A percentile compares a stretch with the other conserved stretches of the same genome.
These are phyloP conservation scores for Pseudogymnoascus sp. DNA, from an alignment of 2,329 filamentous ascomycete species.

Conservation along the genomic window DNA sequence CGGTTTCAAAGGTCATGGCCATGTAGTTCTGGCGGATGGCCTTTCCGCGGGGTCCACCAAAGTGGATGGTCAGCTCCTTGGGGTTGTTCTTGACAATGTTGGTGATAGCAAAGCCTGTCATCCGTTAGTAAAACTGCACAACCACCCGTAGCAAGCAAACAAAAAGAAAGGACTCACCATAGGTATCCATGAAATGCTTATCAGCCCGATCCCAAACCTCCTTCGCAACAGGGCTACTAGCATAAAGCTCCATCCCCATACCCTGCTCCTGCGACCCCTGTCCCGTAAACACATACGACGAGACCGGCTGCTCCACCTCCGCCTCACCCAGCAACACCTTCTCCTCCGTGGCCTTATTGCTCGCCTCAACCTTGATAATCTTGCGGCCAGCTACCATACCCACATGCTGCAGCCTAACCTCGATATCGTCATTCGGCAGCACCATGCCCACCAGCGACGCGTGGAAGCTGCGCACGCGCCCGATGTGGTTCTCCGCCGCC, in stretches of 20 bases:
- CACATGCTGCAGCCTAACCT: conserved; percentile 91
- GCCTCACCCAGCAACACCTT: conserved; percentile 93
- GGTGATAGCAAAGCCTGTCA: conserved; percentile 80
- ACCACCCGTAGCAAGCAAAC: too few relatives aligned
- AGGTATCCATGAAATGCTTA: conserved; percentile 97
- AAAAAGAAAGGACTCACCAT: conserved; percentile 53
- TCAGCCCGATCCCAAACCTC: conserved; percentile 98
- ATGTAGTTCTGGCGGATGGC: conserved; percentile 98
- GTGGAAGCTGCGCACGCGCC: conserved; percentile 94
- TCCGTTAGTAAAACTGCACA: conserved; percentile 18
- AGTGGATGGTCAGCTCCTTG: conserved; percentile 96
- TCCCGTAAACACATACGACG: conserved; percentile 94
- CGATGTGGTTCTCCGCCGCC: conserved; percentile 98
- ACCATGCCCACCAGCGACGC: conserved; percentile 98
- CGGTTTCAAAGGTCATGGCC: conserved; percentile 99
- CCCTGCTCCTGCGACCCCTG: conserved; percentile 98
- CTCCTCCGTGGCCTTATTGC: conserved; percentile 91
- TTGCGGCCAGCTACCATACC: conserved; percentile 98
- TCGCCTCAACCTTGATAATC: conserved; percentile 97
- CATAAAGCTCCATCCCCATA: conserved; percentile 99
- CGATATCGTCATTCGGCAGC: conserved; percentile 86
- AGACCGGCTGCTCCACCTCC: conserved; percentile 94
- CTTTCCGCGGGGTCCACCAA: conserved; percentile 92
- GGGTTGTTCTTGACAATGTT: conserved; percentile 99
- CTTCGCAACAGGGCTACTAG: conserved; percentile 84